phyloP scores from a whole-genome alignment of 2,329 filamentous ascomycete genomes.

The Didymella pinodella region DNA sequence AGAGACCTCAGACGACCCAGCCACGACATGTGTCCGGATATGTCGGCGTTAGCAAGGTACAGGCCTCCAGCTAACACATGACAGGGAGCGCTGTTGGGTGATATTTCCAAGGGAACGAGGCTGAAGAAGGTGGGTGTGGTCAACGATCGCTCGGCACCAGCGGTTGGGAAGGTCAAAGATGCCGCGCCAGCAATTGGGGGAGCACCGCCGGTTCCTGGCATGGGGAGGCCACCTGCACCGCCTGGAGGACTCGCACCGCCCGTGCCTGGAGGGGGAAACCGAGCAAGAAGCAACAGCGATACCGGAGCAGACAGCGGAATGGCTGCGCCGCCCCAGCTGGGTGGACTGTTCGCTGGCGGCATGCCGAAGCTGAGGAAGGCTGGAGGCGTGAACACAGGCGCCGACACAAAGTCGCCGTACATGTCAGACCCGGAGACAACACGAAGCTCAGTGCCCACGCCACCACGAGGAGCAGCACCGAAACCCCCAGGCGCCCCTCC shows the following conservation, averaged over 20 bases:
- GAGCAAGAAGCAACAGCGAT: conserved; percentile 86
- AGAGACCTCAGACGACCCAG: not conserved
- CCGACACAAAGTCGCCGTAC: conserved; percentile 72
- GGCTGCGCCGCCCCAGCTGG: conserved; percentile 73
- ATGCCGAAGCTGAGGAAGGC: conserved; percentile 95
- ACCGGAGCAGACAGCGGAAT: conserved; percentile 53
- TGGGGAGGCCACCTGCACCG: conserved; percentile 57
- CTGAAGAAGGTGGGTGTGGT: conserved; percentile 84
- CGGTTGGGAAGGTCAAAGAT: conserved; percentile 65
- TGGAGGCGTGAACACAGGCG: conserved; percentile 69
- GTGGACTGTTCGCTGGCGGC: conserved; percentile 87
- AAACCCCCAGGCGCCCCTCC: conserved; percentile 57
- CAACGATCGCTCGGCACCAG: conserved; percentile 89
- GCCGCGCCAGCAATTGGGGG: conserved; percentile 71
- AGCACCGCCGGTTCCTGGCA: conserved; percentile 80
- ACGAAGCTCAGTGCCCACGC: conserved; percentile 60
- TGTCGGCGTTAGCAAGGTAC: conserved; percentile 5
- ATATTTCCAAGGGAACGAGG: conserved; percentile 81
- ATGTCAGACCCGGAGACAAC: conserved; percentile 76
- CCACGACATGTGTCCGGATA: not conserved
- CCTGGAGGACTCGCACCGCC: conserved; percentile 78
- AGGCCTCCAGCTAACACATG: conserved; percentile 37
- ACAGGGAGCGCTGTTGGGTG: conserved; percentile 84
- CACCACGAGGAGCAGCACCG: conserved; percentile 61
- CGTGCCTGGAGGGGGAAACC: conserved; percentile 58